A percentile compares a stretch with the other conserved stretches of the same genome.
phyloP scores from a whole-genome alignment of 352 stramenopile genomes.

The Globisporangium radiosum region DNA sequence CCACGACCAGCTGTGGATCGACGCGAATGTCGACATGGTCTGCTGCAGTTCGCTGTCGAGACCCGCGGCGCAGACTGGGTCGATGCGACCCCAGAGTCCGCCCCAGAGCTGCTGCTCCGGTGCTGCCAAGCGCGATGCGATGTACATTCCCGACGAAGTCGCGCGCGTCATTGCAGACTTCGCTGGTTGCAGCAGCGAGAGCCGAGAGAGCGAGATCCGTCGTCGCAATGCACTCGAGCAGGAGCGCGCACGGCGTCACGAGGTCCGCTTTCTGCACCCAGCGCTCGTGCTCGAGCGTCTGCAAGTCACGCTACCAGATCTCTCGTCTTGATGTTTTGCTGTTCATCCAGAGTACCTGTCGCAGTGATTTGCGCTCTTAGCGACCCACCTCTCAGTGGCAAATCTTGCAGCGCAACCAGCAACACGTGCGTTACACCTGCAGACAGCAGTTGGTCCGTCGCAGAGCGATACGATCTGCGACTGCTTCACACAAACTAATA shows the following conservation, averaged over 20 bases:
- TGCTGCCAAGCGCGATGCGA: not conserved
- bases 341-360: too few species aligned
- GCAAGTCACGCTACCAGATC: not conserved
- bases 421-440: too few species aligned
- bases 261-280: not conserved
- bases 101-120: not conserved
- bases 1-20: not conserved
- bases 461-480: too few species aligned
- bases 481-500: too few species aligned
- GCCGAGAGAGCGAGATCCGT: not conserved
- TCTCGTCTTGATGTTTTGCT: not conserved
- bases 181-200: not conserved
- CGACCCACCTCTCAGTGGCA: too few species aligned
- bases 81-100: not conserved
- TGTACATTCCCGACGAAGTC: not conserved
- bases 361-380: too few species aligned
- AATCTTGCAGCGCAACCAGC: too few species aligned
- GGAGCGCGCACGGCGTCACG: not conserved
- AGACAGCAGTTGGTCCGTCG: too few species aligned
- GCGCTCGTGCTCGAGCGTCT: not conserved
- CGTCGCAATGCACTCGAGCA: not conserved
- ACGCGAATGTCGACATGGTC: not conserved
- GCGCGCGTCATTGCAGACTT: not conserved
- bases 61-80: not conserved
- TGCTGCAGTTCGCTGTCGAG: not conserved